Base-by-base conservation (phyloP, 2,329 filamentous ascomycete species). In the Fusarium sp. region DNA sequence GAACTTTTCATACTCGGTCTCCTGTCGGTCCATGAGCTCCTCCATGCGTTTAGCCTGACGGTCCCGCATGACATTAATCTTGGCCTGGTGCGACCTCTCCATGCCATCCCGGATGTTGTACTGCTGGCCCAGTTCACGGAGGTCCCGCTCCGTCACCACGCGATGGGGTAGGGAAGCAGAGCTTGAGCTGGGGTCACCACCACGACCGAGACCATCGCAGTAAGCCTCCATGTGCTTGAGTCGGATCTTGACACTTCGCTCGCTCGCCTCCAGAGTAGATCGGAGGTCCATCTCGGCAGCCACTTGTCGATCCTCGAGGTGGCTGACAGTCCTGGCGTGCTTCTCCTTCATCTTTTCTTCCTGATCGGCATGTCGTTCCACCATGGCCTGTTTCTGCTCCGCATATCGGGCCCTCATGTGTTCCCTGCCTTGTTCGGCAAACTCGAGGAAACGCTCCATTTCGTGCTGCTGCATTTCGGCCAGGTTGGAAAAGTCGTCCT, bases 201-300 rank as follows among this genome's bases (percentile, higher is more conserved):
- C 61, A n/a, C 61, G 83, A 5, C 87, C 87, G 2, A 88, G 80
- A 5, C 86, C 86, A 67, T 89, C 85, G 75, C 90, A 92, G 78
- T 92, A 92, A 7, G 89, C 90, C 74, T 92, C 90, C 90, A 92
- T 92, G 72, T 92, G 87, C 76, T 87, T 87, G n/a, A 92, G 82
- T 16, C 89, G 86, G 40, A 90, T 87, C 35, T 83, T 84, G 40
- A 91, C 85, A 72, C 87, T 89, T 66, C 85, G 84, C 77, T 90
- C 89, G 62, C 87, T 87, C 72, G 90, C 87, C 61, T 91, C 87
- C 17, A 91, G 80, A 0, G 84, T 84, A 6, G 83, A 79, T 12
- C 88, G 84, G 24, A 92, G 80, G 71, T 92, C 90, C 82, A 91
- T 87, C 80, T 92, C 90, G 10, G 88, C 89, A 16, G 84, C 83